Conservation (phyloP, 1,284 basidiomycete species). For the Anthracocystis walkeri region DNA sequence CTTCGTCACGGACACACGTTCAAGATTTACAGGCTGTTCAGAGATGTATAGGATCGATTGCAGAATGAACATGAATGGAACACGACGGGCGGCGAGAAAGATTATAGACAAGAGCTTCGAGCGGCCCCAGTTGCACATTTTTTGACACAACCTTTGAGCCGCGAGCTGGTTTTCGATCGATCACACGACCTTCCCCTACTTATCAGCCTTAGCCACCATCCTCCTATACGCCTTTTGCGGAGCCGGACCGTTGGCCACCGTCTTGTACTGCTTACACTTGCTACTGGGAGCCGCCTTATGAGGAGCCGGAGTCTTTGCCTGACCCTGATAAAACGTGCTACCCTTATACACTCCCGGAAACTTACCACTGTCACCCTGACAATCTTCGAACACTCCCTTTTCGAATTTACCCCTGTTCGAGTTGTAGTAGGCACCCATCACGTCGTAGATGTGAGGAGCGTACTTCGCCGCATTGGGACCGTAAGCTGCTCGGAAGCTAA, state of each 20-base stretch:
- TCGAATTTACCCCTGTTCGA: conserved; percentile 44
- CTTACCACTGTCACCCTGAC: conserved; percentile 46
- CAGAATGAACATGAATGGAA: not conserved
- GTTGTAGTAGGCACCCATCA: conserved; percentile 47
- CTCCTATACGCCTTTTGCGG: conserved; percentile 41
- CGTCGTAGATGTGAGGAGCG: conserved; percentile 60
- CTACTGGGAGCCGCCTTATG: conserved; percentile 34
- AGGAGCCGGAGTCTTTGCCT: conserved; percentile 34
- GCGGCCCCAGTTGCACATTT: not conserved
- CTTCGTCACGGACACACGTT: not conserved
- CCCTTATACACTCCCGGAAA: conserved; percentile 40
- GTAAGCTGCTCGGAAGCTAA: conserved; percentile 56
- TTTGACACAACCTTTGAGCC: not conserved
- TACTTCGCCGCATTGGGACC: conserved; percentile 39
- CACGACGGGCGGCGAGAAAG: not conserved
- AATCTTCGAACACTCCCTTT: conserved; percentile 51
- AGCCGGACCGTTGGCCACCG: conserved; percentile 27
- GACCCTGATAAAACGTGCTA: conserved; percentile 50
- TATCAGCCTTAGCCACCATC: conserved; percentile 21
- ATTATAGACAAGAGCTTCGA: conserved; percentile 14
- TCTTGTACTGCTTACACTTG: conserved; percentile 39
- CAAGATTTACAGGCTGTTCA: no score
- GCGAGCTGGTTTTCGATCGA: conserved; percentile 21
- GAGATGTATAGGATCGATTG: not conserved
- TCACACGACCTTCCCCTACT: no score